A percentile compares a stretch with the other conserved stretches of the same genome.
Conservation (phyloP, 768 basidiomycete species). For the Boletus rufocinnamomeus region DNA sequence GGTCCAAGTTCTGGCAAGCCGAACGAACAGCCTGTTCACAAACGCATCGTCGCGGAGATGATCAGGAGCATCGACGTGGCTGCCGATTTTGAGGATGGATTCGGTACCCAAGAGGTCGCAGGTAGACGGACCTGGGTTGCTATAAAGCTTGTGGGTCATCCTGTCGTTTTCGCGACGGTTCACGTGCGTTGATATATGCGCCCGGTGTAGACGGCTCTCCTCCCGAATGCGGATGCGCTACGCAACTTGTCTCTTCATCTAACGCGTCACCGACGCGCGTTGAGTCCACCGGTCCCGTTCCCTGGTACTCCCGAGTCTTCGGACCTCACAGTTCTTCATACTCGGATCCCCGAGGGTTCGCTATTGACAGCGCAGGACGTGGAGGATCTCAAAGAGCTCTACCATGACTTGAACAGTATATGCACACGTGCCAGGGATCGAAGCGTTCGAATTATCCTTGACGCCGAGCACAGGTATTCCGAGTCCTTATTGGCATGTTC, state of each 20-base stretch:
- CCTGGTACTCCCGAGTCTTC: conserved; percentile 65
- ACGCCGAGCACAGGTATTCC: conserved; percentile 76
- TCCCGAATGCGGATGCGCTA: conserved; percentile 63
- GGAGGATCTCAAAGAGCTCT: conserved; percentile 57
- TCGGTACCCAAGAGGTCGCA: conserved; percentile 22
- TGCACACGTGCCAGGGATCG: conserved; percentile 61
- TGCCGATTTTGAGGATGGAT: conserved; percentile 73
- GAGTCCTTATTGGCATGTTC: background rate
- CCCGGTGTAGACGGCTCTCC: conserved; percentile 57
- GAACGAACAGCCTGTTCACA: conserved; percentile 44
- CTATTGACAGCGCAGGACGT: conserved; percentile 58
- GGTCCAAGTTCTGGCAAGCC: background rate
- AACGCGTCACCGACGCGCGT: conserved; percentile 41
- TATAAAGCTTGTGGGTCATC: conserved; percentile 66
- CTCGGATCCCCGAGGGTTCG: conserved; percentile 16
- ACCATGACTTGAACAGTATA: conserved; percentile 61
- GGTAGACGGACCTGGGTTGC: conserved; percentile 80
- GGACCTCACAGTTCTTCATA: conserved; percentile 57
- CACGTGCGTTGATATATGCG: background rate
- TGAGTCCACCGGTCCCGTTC: conserved; percentile 48
- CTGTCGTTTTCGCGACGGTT: background rate
- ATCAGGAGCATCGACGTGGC: conserved; percentile 74
- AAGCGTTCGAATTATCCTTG: conserved; percentile 72
- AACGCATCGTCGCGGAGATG: conserved; percentile 73
- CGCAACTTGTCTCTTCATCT: conserved; percentile 64